These are phyloP conservation scores for Boletales sp. DNA, from an alignment of 768 basidiomycete genomes.

Conservation along the genomic window DNA sequence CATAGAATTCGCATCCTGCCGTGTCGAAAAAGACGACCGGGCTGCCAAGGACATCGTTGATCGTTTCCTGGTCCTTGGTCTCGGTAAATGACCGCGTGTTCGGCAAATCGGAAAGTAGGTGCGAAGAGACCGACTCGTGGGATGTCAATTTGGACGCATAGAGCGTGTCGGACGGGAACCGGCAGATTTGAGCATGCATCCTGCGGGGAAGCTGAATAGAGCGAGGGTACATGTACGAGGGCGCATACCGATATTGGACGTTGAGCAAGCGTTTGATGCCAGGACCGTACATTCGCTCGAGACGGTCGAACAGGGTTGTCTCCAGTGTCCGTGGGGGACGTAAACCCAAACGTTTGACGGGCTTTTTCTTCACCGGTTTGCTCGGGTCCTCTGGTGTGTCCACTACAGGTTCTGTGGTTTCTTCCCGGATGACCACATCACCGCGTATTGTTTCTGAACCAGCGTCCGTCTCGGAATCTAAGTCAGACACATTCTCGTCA, in stretches of 20 bases:
- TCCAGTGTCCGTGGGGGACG: conserved; percentile 72
- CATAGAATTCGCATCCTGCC: conserved; percentile 90
- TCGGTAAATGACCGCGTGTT: conserved; percentile 37
- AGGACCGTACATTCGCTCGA: conserved; percentile 84
- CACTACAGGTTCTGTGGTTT: conserved; percentile 2
- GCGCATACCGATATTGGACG: conserved; percentile 77
- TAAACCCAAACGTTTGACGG: conserved; percentile 27
- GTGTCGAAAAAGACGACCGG: conserved; percentile 95
- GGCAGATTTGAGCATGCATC: conserved; percentile 85
- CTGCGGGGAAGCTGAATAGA: conserved; percentile 35
- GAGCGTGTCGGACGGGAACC: conserved; percentile 80
- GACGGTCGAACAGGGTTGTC: conserved; percentile 86
- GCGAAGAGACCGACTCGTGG: conserved; percentile 64
- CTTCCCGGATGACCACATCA: conserved; percentile 20
- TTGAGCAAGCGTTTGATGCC: conserved; percentile 83
- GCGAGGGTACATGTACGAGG: not conserved
- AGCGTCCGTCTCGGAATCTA: conserved; percentile 7
- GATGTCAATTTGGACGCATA: conserved; percentile 72
- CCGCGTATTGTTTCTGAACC: conserved; percentile 17
- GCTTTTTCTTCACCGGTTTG: conserved; percentile 8
- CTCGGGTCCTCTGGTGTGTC: conserved; percentile 1
- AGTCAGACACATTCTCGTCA: not conserved
- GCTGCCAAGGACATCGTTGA: conserved; percentile 65
- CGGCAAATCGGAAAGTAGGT: conserved; percentile 70
- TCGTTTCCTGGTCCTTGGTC: conserved; percentile 56